Base-by-base conservation (phyloP, 192 early-diverging fungal species). In the Entomortierella lignicola region DNA sequence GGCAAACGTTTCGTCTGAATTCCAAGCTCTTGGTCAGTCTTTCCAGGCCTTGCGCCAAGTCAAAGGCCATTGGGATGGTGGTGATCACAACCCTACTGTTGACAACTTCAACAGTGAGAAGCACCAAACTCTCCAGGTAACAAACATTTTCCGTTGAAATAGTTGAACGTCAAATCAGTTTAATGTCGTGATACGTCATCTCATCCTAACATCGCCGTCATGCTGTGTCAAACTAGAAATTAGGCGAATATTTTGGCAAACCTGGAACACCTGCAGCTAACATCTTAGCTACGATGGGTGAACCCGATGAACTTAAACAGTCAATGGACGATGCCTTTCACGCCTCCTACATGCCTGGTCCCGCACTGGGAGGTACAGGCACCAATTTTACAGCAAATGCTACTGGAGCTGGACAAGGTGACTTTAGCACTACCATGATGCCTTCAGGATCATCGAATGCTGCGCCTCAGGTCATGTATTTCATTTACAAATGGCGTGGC, bases 231-330 rank as follows among this genome's bases (percentile, higher is more conserved):
- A 4, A 50, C 15, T 71, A 87, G 86, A 74, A 73, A 52, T 57
- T 87, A 29, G 83, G 71, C 25, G 82, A 85, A 43, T 81, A 82
- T 20, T 72, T 87, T 62, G 86, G 83, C 53, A 63, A 70, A 18
- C 80, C 80, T 5, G 71, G 72, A 43, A 85, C 82, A 4, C 84
- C 84, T 18, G 86, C 86, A 1, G 41, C 80, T 1, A 59, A 81
- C 20, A 75, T 87, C 29, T 52, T 85, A 43, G 34, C 51, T 12
- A 79, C 72, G 4, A 70, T 87, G 67, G 86, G 86, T 15, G 66
- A 85, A 18, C 86, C 86, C 27, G 86, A 87, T 55, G 86, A 87
- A 57, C 53, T 85, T 17, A 84, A 71, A 13, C 80, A 71, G n/a
- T 48, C 60, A 21, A 58, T 85, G 61, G 68, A 75, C 37, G 67